Base-by-base conservation (phyloP, 177 flowering plant species). In the Vitis hybrid region DNA sequence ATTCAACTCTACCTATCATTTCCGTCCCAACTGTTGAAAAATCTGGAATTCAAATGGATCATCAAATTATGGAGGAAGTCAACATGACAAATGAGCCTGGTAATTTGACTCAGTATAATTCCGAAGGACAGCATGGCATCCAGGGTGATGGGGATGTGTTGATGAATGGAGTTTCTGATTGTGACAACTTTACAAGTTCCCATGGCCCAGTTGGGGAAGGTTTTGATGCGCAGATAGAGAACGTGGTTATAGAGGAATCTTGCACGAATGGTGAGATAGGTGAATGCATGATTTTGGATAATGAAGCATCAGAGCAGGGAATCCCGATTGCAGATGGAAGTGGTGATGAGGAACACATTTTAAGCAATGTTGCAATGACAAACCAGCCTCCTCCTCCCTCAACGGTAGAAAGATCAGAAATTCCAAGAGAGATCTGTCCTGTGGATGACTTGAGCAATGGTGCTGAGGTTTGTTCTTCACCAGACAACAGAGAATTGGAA, bases 401-500 rank as follows among this genome's bases (percentile, higher is more conserved):
- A 22, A 28, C 24, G 14, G 67, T 31, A 13, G 52, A 38, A 44
- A 22, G 17, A 58, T 68, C 73, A 28, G 65, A 68, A 56, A 12
- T 17, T 64, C 44, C 60, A 15, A 31, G n/a, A 13, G 66, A 71
- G 28, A 2, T n/a, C 9, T 38, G 50, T 64, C 67, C 68, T 54
- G 55, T 64, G 6, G 56, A n/a, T 4, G 50, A 64, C 49, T 15
- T 15, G 24, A 62, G 55, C 54, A 38, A 17, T 58, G 71, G 44
- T 65, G 15, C 10, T 22, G 73, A 72, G 52, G 66, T 18, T 60
- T 59, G 58, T 66, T 79, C 82, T 62, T 72, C 69, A 18, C 47
- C 9, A 38, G 76, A 68, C 22, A 74, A 50, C 33, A 28, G 59
- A 65, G 83, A 75, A 22, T 38, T 54, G 68, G 74, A 68, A 66